Conservation (phyloP, 306 rosid genomes). For the Inga oerstediana region DNA sequence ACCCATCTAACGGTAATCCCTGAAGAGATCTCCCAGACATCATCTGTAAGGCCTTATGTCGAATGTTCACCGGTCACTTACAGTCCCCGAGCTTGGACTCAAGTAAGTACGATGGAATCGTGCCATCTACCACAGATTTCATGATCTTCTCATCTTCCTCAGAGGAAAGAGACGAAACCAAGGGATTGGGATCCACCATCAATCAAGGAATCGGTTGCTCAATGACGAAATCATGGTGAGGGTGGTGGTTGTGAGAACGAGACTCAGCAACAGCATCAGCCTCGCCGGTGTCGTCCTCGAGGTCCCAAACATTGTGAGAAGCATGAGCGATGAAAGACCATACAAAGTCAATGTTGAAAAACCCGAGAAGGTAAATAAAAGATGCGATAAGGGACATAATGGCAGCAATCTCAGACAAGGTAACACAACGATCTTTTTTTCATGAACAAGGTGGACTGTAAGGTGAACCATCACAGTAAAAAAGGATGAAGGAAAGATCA, state of each 20-base stretch:
- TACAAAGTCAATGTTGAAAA: constrained; percentile 75
- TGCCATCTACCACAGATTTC: constrained; percentile 53
- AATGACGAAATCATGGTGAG: background rate
- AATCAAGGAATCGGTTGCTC: constrained; percentile 11
- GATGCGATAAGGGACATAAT: constrained; percentile 70
- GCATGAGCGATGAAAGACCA: constrained; percentile 65
- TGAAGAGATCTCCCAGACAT: constrained; percentile 60
- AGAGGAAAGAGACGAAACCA: constrained; percentile 27
- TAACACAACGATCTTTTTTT: no score
- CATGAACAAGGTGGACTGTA: no score
- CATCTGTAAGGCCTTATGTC: constrained; percentile 81
- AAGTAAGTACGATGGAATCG: constrained; percentile 66
- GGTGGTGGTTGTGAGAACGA: background rate
- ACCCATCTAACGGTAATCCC: constrained; percentile 80
- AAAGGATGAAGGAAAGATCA: no score
- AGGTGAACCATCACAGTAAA: no score
- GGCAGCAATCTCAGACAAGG: constrained; percentile 61
- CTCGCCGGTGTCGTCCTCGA: constrained; percentile 33
- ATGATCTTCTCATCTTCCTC: constrained; percentile 58
- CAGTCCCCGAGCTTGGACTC: constrained; percentile 75
- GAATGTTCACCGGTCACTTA: constrained; percentile 65
- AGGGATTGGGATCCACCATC: constrained; percentile 11
- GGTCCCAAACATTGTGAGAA: constrained; percentile 57
- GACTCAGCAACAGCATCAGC: background rate
- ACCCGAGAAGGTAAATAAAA: constrained; percentile 73